Conservation (phyloP, 176 grass and related monocot genomes). For the Chloris gayana region DNA sequence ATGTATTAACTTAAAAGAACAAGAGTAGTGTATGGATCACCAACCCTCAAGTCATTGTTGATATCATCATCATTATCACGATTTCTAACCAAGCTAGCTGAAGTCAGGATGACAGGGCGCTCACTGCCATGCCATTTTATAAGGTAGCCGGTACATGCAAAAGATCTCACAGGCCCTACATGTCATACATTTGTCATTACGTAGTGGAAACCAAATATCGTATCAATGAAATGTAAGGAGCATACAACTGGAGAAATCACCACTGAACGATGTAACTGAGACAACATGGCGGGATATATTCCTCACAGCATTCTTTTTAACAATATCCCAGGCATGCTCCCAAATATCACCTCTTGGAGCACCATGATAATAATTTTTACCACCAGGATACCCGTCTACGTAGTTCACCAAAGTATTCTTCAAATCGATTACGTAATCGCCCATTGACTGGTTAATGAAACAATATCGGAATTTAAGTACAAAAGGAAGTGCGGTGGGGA, state of each 20-base stretch:
- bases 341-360: no score
- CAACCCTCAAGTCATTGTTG: slow-evolving; percentile 17
- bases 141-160: slow-evolving; percentile 37
- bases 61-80: background rate
- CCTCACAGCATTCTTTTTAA: slow-evolving; percentile 7
- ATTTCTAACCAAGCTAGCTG: slow-evolving; percentile 34
- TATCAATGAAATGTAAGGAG: background rate
- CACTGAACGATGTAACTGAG: slow-evolving; percentile 35
- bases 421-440: slow-evolving; percentile 6
- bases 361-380: no score
- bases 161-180: slow-evolving; percentile 14
- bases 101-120: slow-evolving; percentile 23
- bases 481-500: slow-evolving; percentile 7
- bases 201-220: background rate
- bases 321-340: no score
- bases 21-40: no score
- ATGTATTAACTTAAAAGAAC: no score
- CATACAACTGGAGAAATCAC: slow-evolving; percentile 13
- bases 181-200: background rate
- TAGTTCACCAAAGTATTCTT: slow-evolving; percentile 42
- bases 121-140: slow-evolving; percentile 34
- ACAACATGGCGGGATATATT: slow-evolving; percentile 32
- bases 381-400: no score
- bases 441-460: slow-evolving; percentile 28
- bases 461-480: background rate